Base-by-base conservation (phyloP, 768 basidiomycete genomes). In the Suillus fuscotomentosus region DNA sequence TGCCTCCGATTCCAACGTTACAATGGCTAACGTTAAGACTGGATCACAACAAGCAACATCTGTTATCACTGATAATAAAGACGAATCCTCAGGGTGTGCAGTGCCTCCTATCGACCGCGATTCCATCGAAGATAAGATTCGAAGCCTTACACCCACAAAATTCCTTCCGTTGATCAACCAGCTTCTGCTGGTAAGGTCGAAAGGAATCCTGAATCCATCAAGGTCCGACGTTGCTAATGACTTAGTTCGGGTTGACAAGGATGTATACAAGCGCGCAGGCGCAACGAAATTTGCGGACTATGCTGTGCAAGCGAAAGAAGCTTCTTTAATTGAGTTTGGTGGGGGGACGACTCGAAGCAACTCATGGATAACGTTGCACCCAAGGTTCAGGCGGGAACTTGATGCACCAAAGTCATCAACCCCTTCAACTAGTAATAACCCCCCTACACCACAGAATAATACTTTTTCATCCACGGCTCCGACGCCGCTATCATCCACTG, bases 151-250 rank as follows among this genome's bases (percentile, higher is more conserved):
- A 27, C 73, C 73, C 64, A 39, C 64, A 27, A 64, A 65, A 56
- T 83, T 83, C 63, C 65, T 66, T 36, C 67, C 76, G 42, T 70
- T 76, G 61, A 66, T 76, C 42, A 50, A 68, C 17, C 54, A 67
- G 59, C 60, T 76, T 42, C 62, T 75, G 24, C 68, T 64, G 38
- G 69, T 64, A 34, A 71, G 68, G 39, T 65, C 66, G 20, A 74
- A 72, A 8, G 82, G 81, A 3, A 63, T 71, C 27, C 0, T 51
- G 36, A 75, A 69, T 14, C 77, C 82, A 8, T 70, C 76, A 6
- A 81, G 83, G 31, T 80, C 82, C 20, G 65, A 22, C 2, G 62
- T 86, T 39, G 80, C 78, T 8, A 0, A 69, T 20, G 75, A 76
- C 22, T 70, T 86, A 2, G 14, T 67, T 38, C 65, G 69, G 39